Percentiles rank a stretch among this genome's conserved stretches.
phyloP scores from a whole-genome alignment of 2,329 filamentous ascomycete genomes.

The Hypoxylon rubiginosum region DNA sequence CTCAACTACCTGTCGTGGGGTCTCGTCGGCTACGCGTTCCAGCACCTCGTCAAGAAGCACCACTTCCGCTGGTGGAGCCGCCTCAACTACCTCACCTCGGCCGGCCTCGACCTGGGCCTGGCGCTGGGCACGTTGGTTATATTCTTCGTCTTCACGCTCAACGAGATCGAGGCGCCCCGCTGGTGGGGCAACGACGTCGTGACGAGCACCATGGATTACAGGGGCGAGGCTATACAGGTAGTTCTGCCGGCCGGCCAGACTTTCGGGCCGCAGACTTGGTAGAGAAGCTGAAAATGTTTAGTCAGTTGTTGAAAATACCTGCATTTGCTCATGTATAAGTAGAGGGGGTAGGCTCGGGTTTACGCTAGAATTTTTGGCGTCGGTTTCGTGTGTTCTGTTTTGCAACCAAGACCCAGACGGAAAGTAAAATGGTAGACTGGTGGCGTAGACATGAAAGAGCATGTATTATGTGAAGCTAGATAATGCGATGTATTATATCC shows the following conservation, averaged over 20 bases:
- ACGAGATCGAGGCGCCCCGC: constrained; percentile 69
- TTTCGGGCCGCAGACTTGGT: constrained; percentile 73
- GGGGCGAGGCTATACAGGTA: constrained; percentile 70
- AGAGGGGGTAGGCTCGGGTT: background rate
- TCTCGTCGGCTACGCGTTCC: constrained; percentile 77
- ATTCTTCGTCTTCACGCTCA: constrained; percentile 77
- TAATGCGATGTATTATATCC: background rate
- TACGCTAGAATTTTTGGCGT: background rate
- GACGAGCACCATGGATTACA: constrained; percentile 71
- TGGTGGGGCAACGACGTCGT: constrained; percentile 79
- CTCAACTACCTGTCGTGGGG: constrained; percentile 83
- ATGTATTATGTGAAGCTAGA: constrained; percentile 1
- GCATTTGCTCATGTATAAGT: background rate
- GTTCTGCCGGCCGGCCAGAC: constrained; percentile 66
- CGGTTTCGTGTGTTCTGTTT: background rate
- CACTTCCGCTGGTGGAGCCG: constrained; percentile 79
- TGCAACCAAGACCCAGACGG: background rate
- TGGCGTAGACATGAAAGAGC: background rate
- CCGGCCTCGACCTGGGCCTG: constrained; percentile 77
- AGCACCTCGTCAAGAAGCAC: constrained; percentile 74
- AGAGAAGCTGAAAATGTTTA: background rate
- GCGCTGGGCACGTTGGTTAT: constrained; percentile 76
- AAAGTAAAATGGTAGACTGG: background rate
- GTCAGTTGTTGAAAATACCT: background rate
- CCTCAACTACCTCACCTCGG: constrained; percentile 79